Base-by-base conservation (phyloP, 2,329 filamentous ascomycete genomes). In the Pleurostoma richardsiae region DNA sequence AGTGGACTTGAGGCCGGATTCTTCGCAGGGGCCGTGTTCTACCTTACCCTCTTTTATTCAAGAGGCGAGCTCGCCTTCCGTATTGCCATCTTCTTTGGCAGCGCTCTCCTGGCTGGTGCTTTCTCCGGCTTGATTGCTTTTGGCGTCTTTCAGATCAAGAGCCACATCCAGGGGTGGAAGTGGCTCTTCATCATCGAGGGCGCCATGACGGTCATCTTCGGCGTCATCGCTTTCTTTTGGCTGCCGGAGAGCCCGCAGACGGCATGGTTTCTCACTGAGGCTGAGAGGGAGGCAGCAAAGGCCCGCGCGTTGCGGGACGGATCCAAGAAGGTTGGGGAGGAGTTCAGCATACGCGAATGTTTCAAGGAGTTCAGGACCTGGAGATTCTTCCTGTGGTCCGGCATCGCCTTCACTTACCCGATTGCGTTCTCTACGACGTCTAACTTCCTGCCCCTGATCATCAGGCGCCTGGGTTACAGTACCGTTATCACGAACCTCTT, bases 21-120 rank as follows among this genome's bases (percentile, higher is more conserved):
- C 60, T 78, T 77, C 49, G 71, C 75, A 4, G 68, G 74, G 0
- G 70, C 73, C 10, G 74, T 80, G 3, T 79, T 77, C 58, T 81
- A 75, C 51, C 57, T 75, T 6, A 72, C 76, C 0, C 65, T 76
- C 0, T 79, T 80, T 40, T 73, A 76, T 3, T 78, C 50, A 55
- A 77, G 49, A 19, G 49, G 43, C 5, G 48, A 52, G 38, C 43
- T 52, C 3, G 48, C 27, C 26, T 51, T 50, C 29, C 41, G 50
- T 4, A 46, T 50, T n/a, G 50, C 50, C 11, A 30, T 52, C 3
- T 51, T 52, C 38, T 50, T 48, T 43, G 49, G 45, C 6, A 46
- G 43, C 8, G 48, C 50, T 10, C 29, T 51, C 3, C 48, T 52
- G 4, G 49, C 50, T 3, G 45, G 45, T 2, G 50, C 50, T 5